Evolutionary conservation across 768 basidiomycete species (phyloP).

Genomic region (Amyloporia xantha): DNA sequence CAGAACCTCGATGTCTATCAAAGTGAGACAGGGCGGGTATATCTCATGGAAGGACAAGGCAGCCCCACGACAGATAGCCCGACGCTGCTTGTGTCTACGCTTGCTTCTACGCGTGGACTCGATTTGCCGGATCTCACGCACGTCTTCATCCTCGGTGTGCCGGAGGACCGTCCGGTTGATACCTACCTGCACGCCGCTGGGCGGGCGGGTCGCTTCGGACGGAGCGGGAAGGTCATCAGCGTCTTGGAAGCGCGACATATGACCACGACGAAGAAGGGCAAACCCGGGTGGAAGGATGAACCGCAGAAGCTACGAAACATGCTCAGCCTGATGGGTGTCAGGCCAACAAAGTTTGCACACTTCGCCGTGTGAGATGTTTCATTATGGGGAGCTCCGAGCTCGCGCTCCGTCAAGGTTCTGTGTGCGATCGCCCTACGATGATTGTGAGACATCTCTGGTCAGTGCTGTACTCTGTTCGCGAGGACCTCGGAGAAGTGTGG

Average conservation of each 20-base stretch:
- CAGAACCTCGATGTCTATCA: conserved; percentile 48
- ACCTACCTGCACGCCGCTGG: conserved; percentile 67
- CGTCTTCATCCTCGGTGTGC: conserved; percentile 66
- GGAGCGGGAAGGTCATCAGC: conserved; percentile 58
- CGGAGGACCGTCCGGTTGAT: conserved; percentile 45
- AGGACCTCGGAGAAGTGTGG: neutral
- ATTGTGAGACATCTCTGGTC: no score
- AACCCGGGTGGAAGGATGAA: conserved; percentile 23
- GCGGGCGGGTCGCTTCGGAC: conserved; percentile 68
- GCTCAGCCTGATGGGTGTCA: conserved; percentile 37
- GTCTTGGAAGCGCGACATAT: conserved; percentile 39
- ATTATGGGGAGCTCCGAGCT: no score
- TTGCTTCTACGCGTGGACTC: conserved; percentile 65
- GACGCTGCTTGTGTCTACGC: conserved; percentile 58
- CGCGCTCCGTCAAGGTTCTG: no score
- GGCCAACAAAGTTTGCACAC: conserved; percentile 41
- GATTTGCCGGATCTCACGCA: conserved; percentile 68
- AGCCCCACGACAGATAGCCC: conserved; percentile 41
- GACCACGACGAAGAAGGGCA: conserved; percentile 24
- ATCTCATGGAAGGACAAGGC: conserved; percentile 33
- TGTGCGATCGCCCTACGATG: neutral
- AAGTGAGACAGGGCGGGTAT: conserved; percentile 34
- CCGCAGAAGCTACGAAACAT: conserved; percentile 38
- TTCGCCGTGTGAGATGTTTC: no score
- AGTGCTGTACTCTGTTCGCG: no score